Base-by-base conservation (phyloP, 805 yeast species). In the Brettanomyces naardenensis region DNA sequence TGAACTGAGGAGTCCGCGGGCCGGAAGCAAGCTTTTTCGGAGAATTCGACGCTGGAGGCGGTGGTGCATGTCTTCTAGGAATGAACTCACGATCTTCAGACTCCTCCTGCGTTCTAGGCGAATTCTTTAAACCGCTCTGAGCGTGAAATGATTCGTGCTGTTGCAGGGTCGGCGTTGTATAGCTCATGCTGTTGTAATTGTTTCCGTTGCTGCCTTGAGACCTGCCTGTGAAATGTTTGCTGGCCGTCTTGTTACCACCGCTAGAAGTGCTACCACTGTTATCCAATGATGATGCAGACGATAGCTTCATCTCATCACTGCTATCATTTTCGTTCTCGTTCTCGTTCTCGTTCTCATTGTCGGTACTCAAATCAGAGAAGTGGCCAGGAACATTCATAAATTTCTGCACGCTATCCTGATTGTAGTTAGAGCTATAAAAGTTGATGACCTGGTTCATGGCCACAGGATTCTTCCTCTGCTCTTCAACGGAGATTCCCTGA, bases 381-480 rank as follows among this genome's bases (percentile, higher is more conserved):
- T 17, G 17, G 3, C 49, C 45, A 23, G 46, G 52, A 21, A 55
- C 48, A 33, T 53, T 51, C 60, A 58, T 58, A 43, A 39, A 58
- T 31, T 58, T 58, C 33, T 44, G 51, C 4, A 46, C 46, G 13
- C 44, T 51, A n/a, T 44, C 51, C 23, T 26, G 29, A 4, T 46
- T 46, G 39, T 34, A 48, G 33, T 52, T 52, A 26, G 50, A 41
- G 20, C 46, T 46, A 43, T 48, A 56, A 42, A 56, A 58, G 20
- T 48, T 45, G 39, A 58, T 44, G 20, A 56, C 61, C 30, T 53
- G 58, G 27, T 53, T 50, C 20, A 92, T 95, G 1, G 95, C 96
- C 58, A 86, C 89, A 2, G 97, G 96, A 59, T 92, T 86, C 44
- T 81, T 84, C 54, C 80, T 80, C 62, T 87, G 95, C 52, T 92